Evolutionary conservation across 2,329 filamentous ascomycete genomes (phyloP).

Genomic region (Fusarium goolgardi): DNA sequence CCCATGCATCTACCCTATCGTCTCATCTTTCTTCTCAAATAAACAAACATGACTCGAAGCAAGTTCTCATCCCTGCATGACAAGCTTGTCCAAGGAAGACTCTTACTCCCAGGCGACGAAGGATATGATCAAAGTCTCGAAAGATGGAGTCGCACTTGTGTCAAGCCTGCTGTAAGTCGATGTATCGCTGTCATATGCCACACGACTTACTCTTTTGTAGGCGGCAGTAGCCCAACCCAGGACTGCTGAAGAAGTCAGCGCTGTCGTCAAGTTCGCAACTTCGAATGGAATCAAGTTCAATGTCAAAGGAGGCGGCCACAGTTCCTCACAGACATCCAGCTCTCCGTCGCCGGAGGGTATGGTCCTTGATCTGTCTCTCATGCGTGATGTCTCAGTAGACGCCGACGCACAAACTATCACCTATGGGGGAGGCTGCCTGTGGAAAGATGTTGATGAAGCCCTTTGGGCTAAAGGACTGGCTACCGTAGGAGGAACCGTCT

Average conservation of each 20-base stretch:
- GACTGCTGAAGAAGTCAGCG: slow-evolving; percentile 55
- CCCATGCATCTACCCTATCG: not conserved
- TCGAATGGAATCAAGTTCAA: slow-evolving; percentile 61
- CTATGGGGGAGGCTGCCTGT: slow-evolving; percentile 63
- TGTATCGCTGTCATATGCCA: not conserved
- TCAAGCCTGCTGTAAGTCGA: slow-evolving; percentile 50
- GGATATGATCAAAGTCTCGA: slow-evolving; percentile 52
- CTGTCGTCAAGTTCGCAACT: slow-evolving; percentile 58
- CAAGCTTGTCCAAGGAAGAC: slow-evolving; percentile 41
- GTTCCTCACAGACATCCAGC: slow-evolving; percentile 60
- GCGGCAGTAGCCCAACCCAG: slow-evolving; percentile 59
- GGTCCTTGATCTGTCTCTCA: slow-evolving; percentile 64
- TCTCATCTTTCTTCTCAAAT: not conserved
- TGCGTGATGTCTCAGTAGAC: slow-evolving; percentile 64
- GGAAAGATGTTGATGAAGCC: slow-evolving; percentile 66
- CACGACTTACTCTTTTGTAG: slow-evolving; percentile 42
- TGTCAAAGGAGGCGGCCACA: slow-evolving; percentile 67
- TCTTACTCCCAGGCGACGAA: slow-evolving; percentile 51
- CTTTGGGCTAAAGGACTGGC: slow-evolving; percentile 64
- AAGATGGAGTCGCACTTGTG: slow-evolving; percentile 54
- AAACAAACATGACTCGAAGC: slow-evolving; percentile 28
- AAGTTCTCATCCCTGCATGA: slow-evolving; percentile 38
- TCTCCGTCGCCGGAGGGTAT: slow-evolving; percentile 61
- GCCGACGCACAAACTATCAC: slow-evolving; percentile 57
- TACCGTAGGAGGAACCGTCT: slow-evolving; percentile 71